Conservation (phyloP, 257 asterid genomes). For the Anisodus acutangulus region DNA sequence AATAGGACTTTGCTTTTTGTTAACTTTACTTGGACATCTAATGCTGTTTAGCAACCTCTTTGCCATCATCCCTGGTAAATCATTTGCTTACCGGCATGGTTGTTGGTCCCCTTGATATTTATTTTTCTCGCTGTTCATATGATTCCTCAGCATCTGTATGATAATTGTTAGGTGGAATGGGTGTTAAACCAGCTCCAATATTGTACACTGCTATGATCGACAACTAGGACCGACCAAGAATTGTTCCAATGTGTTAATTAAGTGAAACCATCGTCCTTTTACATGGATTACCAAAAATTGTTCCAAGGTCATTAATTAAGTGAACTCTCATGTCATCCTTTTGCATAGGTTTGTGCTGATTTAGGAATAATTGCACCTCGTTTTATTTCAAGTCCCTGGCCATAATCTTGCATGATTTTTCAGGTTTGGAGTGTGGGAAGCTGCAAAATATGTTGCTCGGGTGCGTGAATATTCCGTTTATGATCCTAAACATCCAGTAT, state of each 20-base stretch:
- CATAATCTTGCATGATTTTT: constrained; percentile 25
- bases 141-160: background rate
- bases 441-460: constrained; percentile 91
- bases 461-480: constrained; percentile 72
- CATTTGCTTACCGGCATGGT: background rate
- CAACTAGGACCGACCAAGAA: background rate
- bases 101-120: constrained; percentile 5
- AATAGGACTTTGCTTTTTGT: constrained; percentile 20
- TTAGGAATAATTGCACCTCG: background rate
- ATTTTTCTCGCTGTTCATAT: background rate
- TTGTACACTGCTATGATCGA: constrained; percentile 17
- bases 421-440: constrained; percentile 99
- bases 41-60: background rate
- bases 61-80: background rate
- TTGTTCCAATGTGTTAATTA: background rate
- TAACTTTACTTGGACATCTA: background rate
- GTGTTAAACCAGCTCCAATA: background rate
- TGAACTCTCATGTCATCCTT: background rate
- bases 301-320: background rate
- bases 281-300: constrained; percentile 19
- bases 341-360: background rate
- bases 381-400: background rate
- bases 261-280: background rate
- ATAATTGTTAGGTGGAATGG: constrained; percentile 6
- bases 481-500: constrained; percentile 75